Evolutionary conservation across 169 alveolate genomes (phyloP), one percentile per base, ranked within the genome.

Genomic region (Plasmodium coatneyi): DNA sequence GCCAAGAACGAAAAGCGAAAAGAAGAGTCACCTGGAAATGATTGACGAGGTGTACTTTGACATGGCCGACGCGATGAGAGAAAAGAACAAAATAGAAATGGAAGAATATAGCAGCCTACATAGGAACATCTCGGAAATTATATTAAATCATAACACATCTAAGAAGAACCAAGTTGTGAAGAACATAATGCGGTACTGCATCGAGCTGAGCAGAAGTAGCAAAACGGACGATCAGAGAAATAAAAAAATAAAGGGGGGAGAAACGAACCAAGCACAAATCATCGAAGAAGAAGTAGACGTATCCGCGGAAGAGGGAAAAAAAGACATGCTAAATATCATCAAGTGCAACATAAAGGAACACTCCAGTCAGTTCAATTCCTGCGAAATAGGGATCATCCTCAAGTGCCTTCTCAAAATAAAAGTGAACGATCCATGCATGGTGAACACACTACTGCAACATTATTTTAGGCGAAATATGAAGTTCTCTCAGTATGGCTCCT

Each of bases 381-480:
- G 93, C 28, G 93, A 87, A 66, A 87, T 87, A 25, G 93, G 93
- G 10, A 87, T 87, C 22, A 78, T 87, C 19, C 52, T 87, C 14
- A 87, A 87, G 81, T 87, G 93, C 41, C 72, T 87, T 32, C 71
- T 87, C 46, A 87, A 87, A 87, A 87, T 87, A 2, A 87, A 79
- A 34, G 72, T 54, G 12, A 66, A 87, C 32, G 93, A 87, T 79
- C n/a, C 71, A 72, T 19, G 49, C 34, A 16, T 79, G 49, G 71
- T 87, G 0, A 76, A 79, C 71, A 46, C 49, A 19, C 82, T 87
- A 41, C 82, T 87, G 32, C 81, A 87, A 36, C 72, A 87, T 5
- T 87, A 39, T 87, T 87, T 87, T 87, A 87, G 81, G 52, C 80
- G 93, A 79, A 87, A 87, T 87, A 79, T 87, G 93, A 87, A 52